Conservation (phyloP, 305 asterid genomes). For the Fraxinus latifolia region DNA sequence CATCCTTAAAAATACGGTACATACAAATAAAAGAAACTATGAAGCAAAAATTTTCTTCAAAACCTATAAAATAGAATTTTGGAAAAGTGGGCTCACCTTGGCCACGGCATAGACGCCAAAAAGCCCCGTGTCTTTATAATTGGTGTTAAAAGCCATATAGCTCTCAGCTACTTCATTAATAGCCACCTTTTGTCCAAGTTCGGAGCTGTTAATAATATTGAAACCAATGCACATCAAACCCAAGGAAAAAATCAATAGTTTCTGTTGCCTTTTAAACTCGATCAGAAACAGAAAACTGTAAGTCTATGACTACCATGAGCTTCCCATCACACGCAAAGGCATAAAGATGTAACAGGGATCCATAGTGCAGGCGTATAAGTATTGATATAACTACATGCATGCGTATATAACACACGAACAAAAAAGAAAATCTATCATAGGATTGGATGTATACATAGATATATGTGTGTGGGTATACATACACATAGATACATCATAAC, state of each 20-base stretch:
- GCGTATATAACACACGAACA: background rate
- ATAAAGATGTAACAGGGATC: background rate
- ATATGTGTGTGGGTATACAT: background rate
- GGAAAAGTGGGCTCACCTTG: conserved; percentile 45
- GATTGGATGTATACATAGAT: background rate
- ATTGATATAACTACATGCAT: background rate
- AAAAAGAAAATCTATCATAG: background rate
- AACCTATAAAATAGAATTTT: background rate
- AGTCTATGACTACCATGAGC: background rate
- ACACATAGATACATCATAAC: background rate
- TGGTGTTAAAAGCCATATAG: conserved; percentile 95
- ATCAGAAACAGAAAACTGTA: background rate
- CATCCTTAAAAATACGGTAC: background rate
- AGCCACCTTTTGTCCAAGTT: conserved; percentile 76
- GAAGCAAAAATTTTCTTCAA: background rate
- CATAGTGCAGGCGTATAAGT: background rate
- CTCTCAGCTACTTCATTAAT: conserved; percentile 87
- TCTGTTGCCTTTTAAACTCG: background rate
- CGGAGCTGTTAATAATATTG: conserved; percentile 47
- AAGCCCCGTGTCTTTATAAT: conserved; percentile 90
- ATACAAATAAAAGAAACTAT: background rate
- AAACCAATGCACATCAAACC: conserved; percentile 2
- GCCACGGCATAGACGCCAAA: conserved; percentile 97
- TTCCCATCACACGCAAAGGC: background rate
- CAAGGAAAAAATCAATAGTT: background rate